Base-by-base conservation (phyloP, 202 grass and related monocot species). In the Hordeum pubiflorum region DNA sequence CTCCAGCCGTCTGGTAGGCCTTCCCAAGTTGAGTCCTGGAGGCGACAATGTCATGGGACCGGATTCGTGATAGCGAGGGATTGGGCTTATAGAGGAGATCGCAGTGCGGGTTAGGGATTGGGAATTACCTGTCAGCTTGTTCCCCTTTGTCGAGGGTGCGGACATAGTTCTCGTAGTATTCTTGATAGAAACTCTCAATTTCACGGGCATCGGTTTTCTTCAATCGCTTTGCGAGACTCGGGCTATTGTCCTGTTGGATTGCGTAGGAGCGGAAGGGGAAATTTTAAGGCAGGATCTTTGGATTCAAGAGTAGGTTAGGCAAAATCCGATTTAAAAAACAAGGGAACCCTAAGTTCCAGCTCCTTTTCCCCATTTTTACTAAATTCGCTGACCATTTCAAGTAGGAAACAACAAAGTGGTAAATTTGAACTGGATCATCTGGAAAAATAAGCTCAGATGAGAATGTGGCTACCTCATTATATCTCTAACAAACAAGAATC, bases 121-220 rank as follows among this genome's bases (percentile, higher is more conserved):
- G 34, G 36, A 75, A 76, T 86, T 88, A 91, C 94, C 91, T 80
- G 46, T 98, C 95, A 5, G 92, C 95, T 98, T 98, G 90, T 84
- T 94, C 90, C 79, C 88, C 95, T 87, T 87, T 88, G 86, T 98
- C 92, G 10, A 98, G 84, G 63, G 95, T 86, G 57, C 92, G 88
- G 41, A 94, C 92, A 52, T 98, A 98, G 54, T 98, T 90, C 80
- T 98, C 92, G 34, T 98, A 94, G 60, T 98, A 98, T 72, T 94
- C 90, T 63, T 98, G 95, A 78, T 98, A 98, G 70, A 93, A 98
- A 79, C 95, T 98, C 90, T 94, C 95, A 0, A 94, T 98, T 87
- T 98, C 95, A 3, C 90, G 78, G 14, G 95, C 92, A 46, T 98
- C 95, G 10, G 77, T 94, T 75, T 98, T 98, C 86, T 98, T 98